Evolutionary conservation across 805 yeast species (phyloP), one percentile per base, ranked within the genome.

Genomic region (Tetrapisispora phaffii): DNA sequence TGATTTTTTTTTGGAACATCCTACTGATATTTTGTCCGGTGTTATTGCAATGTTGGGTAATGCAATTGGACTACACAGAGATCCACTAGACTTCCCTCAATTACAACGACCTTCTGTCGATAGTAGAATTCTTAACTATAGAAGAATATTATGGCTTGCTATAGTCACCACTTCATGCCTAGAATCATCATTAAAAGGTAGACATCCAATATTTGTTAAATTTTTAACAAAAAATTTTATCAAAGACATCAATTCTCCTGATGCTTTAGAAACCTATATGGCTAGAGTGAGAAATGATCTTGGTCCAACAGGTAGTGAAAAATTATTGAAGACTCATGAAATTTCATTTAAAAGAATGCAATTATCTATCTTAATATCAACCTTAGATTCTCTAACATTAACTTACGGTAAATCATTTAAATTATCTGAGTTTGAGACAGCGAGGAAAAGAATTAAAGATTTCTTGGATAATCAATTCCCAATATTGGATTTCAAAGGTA

Each of bases 31-130:
- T 13, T 50, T 63, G 2, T 49, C 55, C n/a, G 60, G 65, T 23
- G 39, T 60, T 8, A 53, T 62, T 13, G 50, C 57, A 38, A 56
- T 57, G 55, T 37, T 62, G 33, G 57, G 66, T 2, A 54, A 55
- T 10, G 56, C 63, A 4, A 62, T 62, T 29, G 68, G 66, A 9
- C 46, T 62, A 16, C 65, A 60, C 44, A 49, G 64, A 28, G 65
- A 62, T 42, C 64, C 66, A 6, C 43, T 52, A 15, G 62, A 60
- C 24, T 60, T 53, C 34, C 57, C 57, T 9, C 58, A 59, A 37
- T 46, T 59, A 17, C 41, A 47, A 29, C 56, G 53, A 21, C 24
- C 34, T 1, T 19, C 26, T 16, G 23, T 45, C 15, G 37, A 34
- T 3, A 52, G 51, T 24, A 48, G 57, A 23, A 44, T 55, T 10